Evolutionary conservation across 176 grass and related monocot genomes (phyloP).

Genomic region (Echinochloa phyllopogon): DNA sequence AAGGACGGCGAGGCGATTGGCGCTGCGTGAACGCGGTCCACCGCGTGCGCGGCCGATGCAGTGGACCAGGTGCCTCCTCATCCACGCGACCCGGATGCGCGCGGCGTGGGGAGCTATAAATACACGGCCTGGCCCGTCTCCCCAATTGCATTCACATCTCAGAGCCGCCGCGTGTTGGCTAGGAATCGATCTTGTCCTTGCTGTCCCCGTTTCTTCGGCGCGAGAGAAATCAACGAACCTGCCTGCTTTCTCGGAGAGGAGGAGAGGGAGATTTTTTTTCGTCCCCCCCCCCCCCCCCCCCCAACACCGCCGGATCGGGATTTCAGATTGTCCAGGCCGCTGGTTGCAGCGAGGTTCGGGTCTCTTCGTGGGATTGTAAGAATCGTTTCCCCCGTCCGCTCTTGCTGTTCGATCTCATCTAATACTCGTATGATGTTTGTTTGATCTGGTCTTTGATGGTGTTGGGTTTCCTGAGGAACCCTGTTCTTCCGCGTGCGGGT

Average conservation of each 20-base stretch:
- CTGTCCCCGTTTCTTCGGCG: not conserved
- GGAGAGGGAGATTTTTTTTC: not conserved
- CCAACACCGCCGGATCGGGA: not conserved
- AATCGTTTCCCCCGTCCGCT: not conserved
- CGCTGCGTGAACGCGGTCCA: constrained; percentile 35
- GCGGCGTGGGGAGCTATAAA: not conserved
- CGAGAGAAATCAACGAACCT: constrained; percentile 4
- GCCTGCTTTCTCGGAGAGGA: not conserved
- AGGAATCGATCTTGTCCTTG: too few relatives aligned
- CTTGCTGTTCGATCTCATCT: not conserved
- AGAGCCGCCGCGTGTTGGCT: not conserved
- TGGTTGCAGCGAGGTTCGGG: constrained; percentile 9
- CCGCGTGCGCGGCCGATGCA: not conserved
- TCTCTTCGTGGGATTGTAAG: constrained; percentile 43
- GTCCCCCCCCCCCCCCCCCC: too few relatives aligned
- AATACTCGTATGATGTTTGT: not conserved
- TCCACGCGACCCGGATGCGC: not conserved
- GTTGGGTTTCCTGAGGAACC: not conserved
- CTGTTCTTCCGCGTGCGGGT: not conserved
- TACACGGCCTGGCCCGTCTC: not conserved
- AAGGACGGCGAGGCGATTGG: too few relatives aligned
- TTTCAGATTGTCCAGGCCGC: not conserved
- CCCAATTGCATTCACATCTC: not conserved
- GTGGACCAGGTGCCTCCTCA: constrained; percentile 27
- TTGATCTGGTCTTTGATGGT: not conserved